Evolutionary conservation across 2,329 filamentous ascomycete species (phyloP).

Genomic region (Fusarium citri): DNA sequence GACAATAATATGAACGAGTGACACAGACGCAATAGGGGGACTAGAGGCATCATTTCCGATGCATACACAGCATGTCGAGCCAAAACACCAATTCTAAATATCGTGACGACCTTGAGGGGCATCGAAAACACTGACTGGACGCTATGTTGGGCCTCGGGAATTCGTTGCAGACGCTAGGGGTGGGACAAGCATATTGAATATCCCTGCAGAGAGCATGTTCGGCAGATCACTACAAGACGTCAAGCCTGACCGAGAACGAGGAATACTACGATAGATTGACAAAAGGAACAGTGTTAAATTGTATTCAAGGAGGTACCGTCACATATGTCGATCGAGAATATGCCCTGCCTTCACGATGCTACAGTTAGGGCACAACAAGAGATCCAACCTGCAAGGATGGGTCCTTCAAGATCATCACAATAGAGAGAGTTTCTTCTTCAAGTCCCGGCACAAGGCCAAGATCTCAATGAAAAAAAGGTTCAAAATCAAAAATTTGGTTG

Average conservation of each 20-base stretch:
- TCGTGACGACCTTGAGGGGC: fast-evolving
- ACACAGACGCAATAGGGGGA: neutral
- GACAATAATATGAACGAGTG: neutral
- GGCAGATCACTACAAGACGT: neutral
- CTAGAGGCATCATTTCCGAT: neutral
- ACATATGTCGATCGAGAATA: neutral
- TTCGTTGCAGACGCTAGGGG: neutral
- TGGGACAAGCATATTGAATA: neutral
- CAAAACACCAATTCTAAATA: neutral
- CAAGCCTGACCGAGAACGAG: neutral
- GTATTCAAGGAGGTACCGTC: neutral
- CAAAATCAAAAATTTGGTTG: slow-evolving; percentile 29
- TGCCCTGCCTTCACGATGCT: neutral
- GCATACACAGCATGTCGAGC: neutral
- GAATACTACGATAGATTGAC: too few species aligned
- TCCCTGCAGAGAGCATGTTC: neutral
- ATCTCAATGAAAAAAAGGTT: slow-evolving; percentile 39
- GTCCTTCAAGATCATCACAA: neutral
- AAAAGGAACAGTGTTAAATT: neutral
- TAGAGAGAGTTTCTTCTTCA: slow-evolving; percentile 34
- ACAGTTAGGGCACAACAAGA: neutral
- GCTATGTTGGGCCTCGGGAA: fast-evolving
- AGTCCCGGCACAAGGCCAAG: slow-evolving; percentile 27
- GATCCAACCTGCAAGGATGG: neutral
- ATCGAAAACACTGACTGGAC: fast-evolving